A percentile compares a stretch with the other conserved stretches of the same genome.
phyloP scores from a whole-genome alignment of 306 rosid genomes.

The Hippophae tibetana region DNA sequence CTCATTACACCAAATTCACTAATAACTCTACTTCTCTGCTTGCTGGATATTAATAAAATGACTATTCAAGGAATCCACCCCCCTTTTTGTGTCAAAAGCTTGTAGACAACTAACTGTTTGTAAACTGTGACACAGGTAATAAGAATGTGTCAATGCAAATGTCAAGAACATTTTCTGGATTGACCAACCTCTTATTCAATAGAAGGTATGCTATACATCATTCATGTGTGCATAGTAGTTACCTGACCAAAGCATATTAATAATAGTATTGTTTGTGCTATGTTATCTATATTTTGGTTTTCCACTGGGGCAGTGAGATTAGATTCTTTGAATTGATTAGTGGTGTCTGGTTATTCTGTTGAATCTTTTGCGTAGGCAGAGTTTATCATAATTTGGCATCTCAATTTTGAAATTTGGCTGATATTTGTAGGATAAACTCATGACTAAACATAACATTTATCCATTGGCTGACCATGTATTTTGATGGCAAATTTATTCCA shows the following conservation, averaged over 20 bases:
- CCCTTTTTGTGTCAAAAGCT: background rate
- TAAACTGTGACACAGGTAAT: constrained; percentile 34
- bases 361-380: too few relatives aligned
- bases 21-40: too few relatives aligned
- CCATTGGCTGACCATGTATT: background rate
- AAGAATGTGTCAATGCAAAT: constrained; percentile 63
- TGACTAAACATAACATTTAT: background rate
- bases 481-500: background rate
- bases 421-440: constrained; percentile 3
- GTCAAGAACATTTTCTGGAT: constrained; percentile 58
- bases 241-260: too few relatives aligned
- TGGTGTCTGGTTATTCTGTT: too few relatives aligned
- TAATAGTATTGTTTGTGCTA: background rate
- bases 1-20: too few relatives aligned
- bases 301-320: background rate
- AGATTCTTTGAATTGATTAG: too few relatives aligned
- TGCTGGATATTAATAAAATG: too few relatives aligned
- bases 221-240: background rate
- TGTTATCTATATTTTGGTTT: background rate
- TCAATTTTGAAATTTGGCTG: background rate
- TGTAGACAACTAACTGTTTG: background rate
- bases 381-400: too few relatives aligned
- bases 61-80: too few relatives aligned
- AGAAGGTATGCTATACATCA: constrained; percentile 44
- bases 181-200: constrained; percentile 62